Conservation (phyloP, 306 rosid genomes). For the Calophaca sinica region DNA sequence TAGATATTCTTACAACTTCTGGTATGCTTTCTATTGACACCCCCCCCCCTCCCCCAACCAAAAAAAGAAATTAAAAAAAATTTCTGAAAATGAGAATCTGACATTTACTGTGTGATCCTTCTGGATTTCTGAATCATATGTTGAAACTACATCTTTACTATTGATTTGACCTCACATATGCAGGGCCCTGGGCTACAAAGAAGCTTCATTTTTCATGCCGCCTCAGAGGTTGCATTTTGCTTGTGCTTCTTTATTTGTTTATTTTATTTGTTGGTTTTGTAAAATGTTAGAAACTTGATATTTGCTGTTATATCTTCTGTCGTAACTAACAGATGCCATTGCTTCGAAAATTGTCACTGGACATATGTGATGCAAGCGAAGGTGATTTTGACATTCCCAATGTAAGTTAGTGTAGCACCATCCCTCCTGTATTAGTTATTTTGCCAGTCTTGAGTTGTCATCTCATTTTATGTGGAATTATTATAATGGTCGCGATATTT, state of each 20-base stretch:
- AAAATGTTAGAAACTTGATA: conserved; percentile 35
- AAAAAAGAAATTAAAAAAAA: too few relatives aligned
- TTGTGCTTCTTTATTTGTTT: background rate
- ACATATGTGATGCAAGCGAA: conserved; percentile 79
- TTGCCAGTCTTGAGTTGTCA: conserved; percentile 24
- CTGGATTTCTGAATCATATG: conserved; percentile 16
- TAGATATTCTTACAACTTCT: background rate
- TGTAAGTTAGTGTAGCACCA: conserved; percentile 56
- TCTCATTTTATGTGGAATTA: conserved; percentile 23
- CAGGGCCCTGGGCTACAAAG: conserved; percentile 76
- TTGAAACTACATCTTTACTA: conserved; percentile 19
- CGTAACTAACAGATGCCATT: conserved; percentile 62
- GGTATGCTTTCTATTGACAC: background rate
- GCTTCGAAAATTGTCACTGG: conserved; percentile 77
- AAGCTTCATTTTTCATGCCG: conserved; percentile 63
- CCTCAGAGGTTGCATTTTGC: conserved; percentile 66
- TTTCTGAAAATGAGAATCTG: conserved; percentile 18
- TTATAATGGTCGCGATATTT: too few relatives aligned
- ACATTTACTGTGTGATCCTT: background rate
- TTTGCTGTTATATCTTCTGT: conserved; percentile 30
- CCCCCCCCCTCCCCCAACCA: too few relatives aligned
- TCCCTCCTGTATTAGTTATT: conserved; percentile 8
- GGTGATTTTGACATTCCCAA: conserved; percentile 76
- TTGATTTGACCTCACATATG: conserved; percentile 28
- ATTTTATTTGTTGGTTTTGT: conserved; percentile 17